Base-by-base conservation (phyloP, 495 filamentous ascomycete species). In the Talaromyces ruber region DNA sequence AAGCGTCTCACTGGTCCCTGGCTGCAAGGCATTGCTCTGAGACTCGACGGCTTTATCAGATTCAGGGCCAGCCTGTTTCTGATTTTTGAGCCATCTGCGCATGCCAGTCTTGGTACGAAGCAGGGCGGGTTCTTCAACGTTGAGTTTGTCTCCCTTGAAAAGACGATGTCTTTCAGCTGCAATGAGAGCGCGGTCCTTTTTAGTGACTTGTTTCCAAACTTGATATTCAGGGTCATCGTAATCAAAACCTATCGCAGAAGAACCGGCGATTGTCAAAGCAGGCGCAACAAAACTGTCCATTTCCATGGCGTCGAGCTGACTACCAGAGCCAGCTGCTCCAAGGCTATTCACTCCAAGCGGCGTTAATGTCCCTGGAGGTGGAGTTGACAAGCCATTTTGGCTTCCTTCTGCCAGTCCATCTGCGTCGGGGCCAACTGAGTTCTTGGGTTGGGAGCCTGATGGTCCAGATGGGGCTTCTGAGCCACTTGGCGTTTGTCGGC, bases 191-290 rank as follows among this genome's bases (percentile, higher is more conserved):
- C 94, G 86, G 64, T 95, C 92, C 71, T 95, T 96, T 74, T 97
- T 97, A 2, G 94, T 99, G 39, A 97, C 90, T 71, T 96, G 93
- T 77, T 98, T 99, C 94, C 94, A 99, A 45, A 92, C 90, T 70
- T 95, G 95, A 76, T 93, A 96, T 66, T 96, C 93, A 1, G 90
- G 84, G 66, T 97, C 93, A 64, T 97, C 88, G 56, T 85, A 67
- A 53, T 89, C 88, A 16, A 72, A 67, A 3, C 74, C 76, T 11
- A 76, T 66, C 6, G 71, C 71, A 12, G 72, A 70, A 28, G 78
- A 64, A n/a, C 75, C 77, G 61, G 70, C 77, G 25, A 88, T 79
- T 26, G 84, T 85, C 64, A 82, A 87, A 30, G 87, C 74, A 12
- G 84, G 83, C 7, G 84, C 81, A 6, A 71, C 74, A 12, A 79